Conservation (phyloP, 2,329 filamentous ascomycete species). For the Fusarium verrucosum region DNA sequence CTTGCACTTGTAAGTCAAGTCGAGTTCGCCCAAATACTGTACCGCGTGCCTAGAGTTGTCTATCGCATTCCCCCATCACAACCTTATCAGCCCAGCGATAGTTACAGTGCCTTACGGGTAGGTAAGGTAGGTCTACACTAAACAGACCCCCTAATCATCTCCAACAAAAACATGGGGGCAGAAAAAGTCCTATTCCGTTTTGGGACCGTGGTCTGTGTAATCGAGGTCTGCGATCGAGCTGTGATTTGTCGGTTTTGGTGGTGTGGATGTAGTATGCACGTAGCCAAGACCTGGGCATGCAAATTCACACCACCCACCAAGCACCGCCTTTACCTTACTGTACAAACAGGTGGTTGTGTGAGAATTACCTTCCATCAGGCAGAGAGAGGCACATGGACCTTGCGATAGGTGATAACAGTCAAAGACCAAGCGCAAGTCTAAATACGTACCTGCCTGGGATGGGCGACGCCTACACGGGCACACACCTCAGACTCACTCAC, state of each 20-base stretch:
- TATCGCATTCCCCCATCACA: slow-evolving; percentile 2
- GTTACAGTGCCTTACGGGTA: too few relatives aligned
- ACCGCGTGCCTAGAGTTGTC: too few relatives aligned
- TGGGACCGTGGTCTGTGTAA: not conserved
- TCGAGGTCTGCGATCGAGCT: slow-evolving; percentile 1
- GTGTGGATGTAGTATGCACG: slow-evolving; percentile 1
- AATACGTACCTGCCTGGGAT: slow-evolving; percentile 35
- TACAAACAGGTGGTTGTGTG: not conserved
- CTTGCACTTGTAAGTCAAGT: not conserved
- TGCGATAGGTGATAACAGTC: slow-evolving; percentile 10
- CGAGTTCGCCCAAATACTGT: too few relatives aligned
- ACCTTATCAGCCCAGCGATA: not conserved
- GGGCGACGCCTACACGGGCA: not conserved
- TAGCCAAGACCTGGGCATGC: not conserved
- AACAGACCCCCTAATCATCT: not conserved
- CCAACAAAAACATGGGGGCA: slow-evolving; percentile 3
- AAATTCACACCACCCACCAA: slow-evolving; percentile 9
- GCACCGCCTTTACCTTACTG: not conserved
- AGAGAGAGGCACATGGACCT: slow-evolving; percentile 18
- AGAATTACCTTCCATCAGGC: slow-evolving; percentile 9
- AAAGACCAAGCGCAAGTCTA: slow-evolving; percentile 3
- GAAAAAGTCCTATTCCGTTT: not conserved
- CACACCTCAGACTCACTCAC: slow-evolving; percentile 27
- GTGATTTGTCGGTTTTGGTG: not conserved
- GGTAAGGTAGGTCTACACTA: too few relatives aligned